Percentiles rank a stretch among this genome's conserved stretches.
Conservation (phyloP, 768 basidiomycete genomes). For the Bullera alba region DNA sequence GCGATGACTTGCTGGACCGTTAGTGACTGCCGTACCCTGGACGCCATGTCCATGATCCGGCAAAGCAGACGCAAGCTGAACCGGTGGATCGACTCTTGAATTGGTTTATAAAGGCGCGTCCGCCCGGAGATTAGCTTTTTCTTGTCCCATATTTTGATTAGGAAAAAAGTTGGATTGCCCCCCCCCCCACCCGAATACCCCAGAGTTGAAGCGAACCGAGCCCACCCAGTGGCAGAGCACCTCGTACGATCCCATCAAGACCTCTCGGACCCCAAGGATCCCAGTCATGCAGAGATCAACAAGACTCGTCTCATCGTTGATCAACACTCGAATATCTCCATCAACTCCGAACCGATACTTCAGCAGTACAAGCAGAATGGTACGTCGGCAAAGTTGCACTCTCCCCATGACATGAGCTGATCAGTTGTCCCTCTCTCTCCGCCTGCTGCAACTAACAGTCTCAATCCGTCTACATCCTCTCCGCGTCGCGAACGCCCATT, state of each 20-base stretch:
- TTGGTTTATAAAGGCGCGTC: too few species aligned
- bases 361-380: constrained; percentile 1
- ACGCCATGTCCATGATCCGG: too few species aligned
- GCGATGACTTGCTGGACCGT: too few species aligned
- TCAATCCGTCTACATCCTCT: constrained; percentile 60
- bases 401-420: background rate
- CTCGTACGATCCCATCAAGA: background rate
- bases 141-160: too few species aligned
- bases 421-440: constrained; percentile 12
- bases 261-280: background rate
- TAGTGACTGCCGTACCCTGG: too few species aligned
- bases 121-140: too few species aligned
- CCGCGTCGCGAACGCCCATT: constrained; percentile 87
- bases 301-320: too few species aligned
- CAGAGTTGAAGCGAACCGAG: background rate
- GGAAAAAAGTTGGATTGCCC: too few species aligned
- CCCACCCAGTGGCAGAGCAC: background rate
- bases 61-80: too few species aligned
- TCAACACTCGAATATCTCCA: background rate
- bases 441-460: constrained; percentile 33
- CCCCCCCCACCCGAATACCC: background rate
- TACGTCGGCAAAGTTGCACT: background rate
- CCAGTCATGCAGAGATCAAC: background rate
- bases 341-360: background rate
- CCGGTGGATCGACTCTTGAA: too few species aligned